Conservation (phyloP, 2,329 filamentous ascomycete species). For the Zymoseptoria pseudotritici region DNA sequence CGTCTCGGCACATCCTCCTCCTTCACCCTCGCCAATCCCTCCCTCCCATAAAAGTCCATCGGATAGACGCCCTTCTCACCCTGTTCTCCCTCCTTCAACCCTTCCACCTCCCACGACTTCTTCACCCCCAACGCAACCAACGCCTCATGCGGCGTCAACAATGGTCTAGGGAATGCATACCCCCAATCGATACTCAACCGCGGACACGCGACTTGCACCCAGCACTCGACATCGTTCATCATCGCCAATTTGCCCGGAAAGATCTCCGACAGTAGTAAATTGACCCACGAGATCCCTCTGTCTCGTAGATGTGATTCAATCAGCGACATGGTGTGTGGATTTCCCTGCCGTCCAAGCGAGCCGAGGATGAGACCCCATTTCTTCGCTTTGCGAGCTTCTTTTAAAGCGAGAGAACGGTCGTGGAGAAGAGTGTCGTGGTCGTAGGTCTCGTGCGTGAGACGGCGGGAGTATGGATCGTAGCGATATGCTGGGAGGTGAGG, state of each 20-base stretch:
- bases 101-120: slow-evolving; percentile 53
- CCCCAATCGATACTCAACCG: slow-evolving; percentile 97
- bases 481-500: slow-evolving; percentile 82
- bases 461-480: slow-evolving; percentile 93
- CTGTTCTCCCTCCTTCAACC: slow-evolving; percentile 14
- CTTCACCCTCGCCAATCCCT: slow-evolving; percentile 76
- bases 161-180: slow-evolving; percentile 81
- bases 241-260: slow-evolving; percentile 91
- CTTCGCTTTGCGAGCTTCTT: slow-evolving; percentile 63
- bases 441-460: slow-evolving; percentile 84
- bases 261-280: slow-evolving; percentile 85
- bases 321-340: slow-evolving; percentile 81
- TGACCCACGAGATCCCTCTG: slow-evolving; percentile 71
- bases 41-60: slow-evolving; percentile 96
- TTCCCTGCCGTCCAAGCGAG: slow-evolving; percentile 85
- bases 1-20: slow-evolving; percentile 22
- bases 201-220: slow-evolving; percentile 98
- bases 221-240: slow-evolving; percentile 90
- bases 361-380: slow-evolving; percentile 96
- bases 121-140: slow-evolving; percentile 76
- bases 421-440: slow-evolving; percentile 85
- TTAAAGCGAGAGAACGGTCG: slow-evolving; percentile 69
- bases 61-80: slow-evolving; percentile 53
- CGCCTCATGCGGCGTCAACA: slow-evolving; percentile 92
- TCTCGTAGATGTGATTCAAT: slow-evolving; percentile 71